Conservation (phyloP, 257 asterid genomes). For the Nicotiana sylvestris region DNA sequence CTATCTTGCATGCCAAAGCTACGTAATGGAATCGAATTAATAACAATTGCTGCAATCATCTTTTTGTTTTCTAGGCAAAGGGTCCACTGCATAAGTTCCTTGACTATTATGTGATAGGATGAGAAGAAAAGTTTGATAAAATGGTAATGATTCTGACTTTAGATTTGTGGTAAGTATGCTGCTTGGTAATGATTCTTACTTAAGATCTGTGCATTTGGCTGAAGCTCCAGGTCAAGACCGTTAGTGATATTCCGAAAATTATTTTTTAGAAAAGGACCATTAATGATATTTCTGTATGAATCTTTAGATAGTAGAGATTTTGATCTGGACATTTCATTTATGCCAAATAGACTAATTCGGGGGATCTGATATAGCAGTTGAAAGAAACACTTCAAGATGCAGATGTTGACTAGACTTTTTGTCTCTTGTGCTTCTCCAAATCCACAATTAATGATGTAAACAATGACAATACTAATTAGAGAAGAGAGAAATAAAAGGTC, state of each 20-base stretch:
- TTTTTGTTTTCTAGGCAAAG: neutral
- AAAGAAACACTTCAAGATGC: neutral
- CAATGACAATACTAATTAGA: neutral
- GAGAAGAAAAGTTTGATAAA: neutral
- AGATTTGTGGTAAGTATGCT: neutral
- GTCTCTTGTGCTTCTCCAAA: neutral
- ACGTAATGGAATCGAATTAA: neutral
- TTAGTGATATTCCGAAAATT: neutral
- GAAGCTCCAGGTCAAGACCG: neutral
- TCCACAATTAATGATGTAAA: neutral
- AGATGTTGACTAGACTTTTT: neutral
- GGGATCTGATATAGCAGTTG: neutral
- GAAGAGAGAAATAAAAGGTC: neutral
- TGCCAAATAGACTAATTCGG: neutral
- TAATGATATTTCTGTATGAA: neutral
- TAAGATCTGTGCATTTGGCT: neutral
- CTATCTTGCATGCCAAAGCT: constrained; percentile 3
- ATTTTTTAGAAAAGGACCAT: neutral
- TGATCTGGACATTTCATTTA: neutral
- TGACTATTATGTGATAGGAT: neutral
- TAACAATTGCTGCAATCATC: neutral
- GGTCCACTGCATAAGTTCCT: constrained; percentile 4
- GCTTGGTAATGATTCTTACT: neutral
- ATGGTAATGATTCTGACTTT: neutral
- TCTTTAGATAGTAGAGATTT: neutral